These are phyloP conservation scores for Elaeis guineensis DNA, from an alignment of 176 grass and related monocot species.

Conservation along the genomic window DNA sequence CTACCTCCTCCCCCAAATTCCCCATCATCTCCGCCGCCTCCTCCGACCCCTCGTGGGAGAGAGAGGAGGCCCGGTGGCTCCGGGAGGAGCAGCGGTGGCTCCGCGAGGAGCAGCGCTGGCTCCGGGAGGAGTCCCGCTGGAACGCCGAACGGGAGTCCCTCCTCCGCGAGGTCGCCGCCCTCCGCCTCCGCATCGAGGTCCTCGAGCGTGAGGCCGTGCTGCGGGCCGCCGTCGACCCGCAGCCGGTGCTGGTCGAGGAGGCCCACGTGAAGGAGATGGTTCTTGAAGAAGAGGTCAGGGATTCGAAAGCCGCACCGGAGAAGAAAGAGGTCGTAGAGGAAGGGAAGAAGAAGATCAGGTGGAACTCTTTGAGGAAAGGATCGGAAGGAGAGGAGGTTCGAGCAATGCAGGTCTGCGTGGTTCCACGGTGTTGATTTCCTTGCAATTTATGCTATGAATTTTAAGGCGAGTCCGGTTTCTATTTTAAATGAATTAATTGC, in stretches of 20 bases:
- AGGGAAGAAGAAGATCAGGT: slow-evolving; percentile 12
- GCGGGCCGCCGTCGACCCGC: background rate
- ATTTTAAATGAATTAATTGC: too few relatives aligned
- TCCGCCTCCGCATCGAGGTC: slow-evolving; percentile 50
- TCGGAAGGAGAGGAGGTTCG: slow-evolving; percentile 81
- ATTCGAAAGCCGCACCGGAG: slow-evolving; percentile 5
- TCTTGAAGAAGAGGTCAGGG: slow-evolving; percentile 34
- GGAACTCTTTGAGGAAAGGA: slow-evolving; percentile 44
- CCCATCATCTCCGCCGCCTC: background rate
- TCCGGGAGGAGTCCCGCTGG: slow-evolving; percentile 71
- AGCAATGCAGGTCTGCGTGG: slow-evolving; percentile 62
- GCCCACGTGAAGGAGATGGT: slow-evolving; percentile 54
- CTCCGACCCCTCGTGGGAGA: slow-evolving; percentile 40
- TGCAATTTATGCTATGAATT: background rate
- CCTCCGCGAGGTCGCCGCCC: slow-evolving; percentile 48
- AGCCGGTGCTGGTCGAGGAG: slow-evolving; percentile 34
- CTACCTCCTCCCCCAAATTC: background rate
- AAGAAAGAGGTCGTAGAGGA: slow-evolving; percentile 11
- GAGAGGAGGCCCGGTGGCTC: slow-evolving; percentile 67
- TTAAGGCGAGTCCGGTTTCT: too few relatives aligned
- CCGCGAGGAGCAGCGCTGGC: slow-evolving; percentile 69
- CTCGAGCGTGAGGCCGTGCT: slow-evolving; percentile 24
- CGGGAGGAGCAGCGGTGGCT: slow-evolving; percentile 84
- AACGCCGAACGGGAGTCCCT: slow-evolving; percentile 54
- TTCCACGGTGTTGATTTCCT: background rate